Conservation (phyloP, 2,329 filamentous ascomycete species). For the Phyllosticta capitalensis region DNA sequence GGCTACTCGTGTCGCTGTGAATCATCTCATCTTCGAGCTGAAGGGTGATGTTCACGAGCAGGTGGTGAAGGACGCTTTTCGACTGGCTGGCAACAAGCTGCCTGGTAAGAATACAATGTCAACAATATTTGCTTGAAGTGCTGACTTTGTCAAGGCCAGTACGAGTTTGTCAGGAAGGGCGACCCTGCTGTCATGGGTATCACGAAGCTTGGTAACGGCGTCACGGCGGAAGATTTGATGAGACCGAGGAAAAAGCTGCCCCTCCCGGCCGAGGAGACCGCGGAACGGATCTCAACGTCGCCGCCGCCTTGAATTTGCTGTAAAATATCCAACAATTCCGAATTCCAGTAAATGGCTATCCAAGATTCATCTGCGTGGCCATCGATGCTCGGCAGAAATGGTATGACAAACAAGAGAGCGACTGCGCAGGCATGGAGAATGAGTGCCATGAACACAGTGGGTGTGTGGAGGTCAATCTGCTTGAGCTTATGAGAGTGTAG, state of each 20-base stretch:
- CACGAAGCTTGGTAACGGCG: conserved; percentile 72
- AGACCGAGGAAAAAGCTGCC: conserved; percentile 62
- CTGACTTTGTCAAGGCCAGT: conserved; percentile 49
- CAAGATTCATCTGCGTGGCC: not conserved
- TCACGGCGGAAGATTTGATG: conserved; percentile 77
- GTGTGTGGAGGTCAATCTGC: too few relatives aligned
- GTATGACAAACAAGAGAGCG: too few relatives aligned
- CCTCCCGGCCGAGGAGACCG: conserved; percentile 35
- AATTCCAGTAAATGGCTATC: not conserved
- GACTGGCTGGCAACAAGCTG: conserved; percentile 88
- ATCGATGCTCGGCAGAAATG: too few relatives aligned
- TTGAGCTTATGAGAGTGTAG: too few relatives aligned
- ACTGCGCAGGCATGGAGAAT: too few relatives aligned
- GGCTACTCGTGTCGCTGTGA: conserved; percentile 82
- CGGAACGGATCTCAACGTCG: conserved; percentile 57
- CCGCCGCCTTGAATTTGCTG: conserved; percentile 11
- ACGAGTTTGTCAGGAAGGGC: conserved; percentile 89
- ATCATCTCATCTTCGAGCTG: conserved; percentile 85
- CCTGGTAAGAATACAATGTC: conserved; percentile 53
- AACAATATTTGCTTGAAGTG: not conserved
- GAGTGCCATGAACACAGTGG: too few relatives aligned
- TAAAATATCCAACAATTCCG: not conserved
- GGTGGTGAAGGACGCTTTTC: conserved; percentile 85
- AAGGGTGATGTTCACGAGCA: conserved; percentile 91
- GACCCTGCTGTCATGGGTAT: conserved; percentile 85